These are phyloP conservation scores for Botryotinia globosa DNA, from an alignment of 2,329 filamentous ascomycete genomes.

Conservation along the genomic window DNA sequence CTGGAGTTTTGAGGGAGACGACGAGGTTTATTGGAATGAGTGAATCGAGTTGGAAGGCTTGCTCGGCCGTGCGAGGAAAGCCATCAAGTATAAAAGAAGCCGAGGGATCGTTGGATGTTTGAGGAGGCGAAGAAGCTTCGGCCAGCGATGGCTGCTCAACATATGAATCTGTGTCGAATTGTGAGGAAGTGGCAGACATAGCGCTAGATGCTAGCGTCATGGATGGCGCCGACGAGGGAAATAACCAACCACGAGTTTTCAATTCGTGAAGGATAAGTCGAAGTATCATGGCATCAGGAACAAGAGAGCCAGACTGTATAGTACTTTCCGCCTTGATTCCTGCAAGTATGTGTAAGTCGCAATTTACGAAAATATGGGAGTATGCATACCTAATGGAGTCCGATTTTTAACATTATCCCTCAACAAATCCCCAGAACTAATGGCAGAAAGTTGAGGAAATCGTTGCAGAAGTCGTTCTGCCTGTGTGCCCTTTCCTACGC, in stretches of 20 bases:
- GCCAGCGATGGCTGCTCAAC: constrained; percentile 37
- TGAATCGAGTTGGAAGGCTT: constrained; percentile 73
- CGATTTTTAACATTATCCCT: constrained; percentile 87
- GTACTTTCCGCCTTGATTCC: constrained; percentile 86
- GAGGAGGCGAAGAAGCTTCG: constrained; percentile 41
- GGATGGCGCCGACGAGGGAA: constrained; percentile 43
- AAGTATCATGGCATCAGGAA: constrained; percentile 87
- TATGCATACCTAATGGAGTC: constrained; percentile 72
- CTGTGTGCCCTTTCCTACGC: constrained; percentile 93
- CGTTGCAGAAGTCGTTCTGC: constrained; percentile 81
- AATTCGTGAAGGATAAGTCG: constrained; percentile 91
- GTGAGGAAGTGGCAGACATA: constrained; percentile 40
- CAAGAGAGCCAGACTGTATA: constrained; percentile 86
- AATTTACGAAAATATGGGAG: neutral
- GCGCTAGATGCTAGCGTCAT: constrained; percentile 33
- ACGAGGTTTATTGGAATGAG: constrained; percentile 94
- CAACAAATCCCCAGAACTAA: constrained; percentile 90
- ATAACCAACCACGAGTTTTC: constrained; percentile 79
- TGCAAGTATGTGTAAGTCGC: constrained; percentile 40
- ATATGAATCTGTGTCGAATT: constrained; percentile 35
- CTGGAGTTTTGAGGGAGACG: constrained; percentile 80
- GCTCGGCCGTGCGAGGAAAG: constrained; percentile 82
- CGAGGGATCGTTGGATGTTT: constrained; percentile 64
- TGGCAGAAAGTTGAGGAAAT: constrained; percentile 84
- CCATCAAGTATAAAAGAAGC: constrained; percentile 95